These are phyloP conservation scores for Amanita inopinata DNA, from an alignment of 768 basidiomycete genomes.

Conservation along the genomic window DNA sequence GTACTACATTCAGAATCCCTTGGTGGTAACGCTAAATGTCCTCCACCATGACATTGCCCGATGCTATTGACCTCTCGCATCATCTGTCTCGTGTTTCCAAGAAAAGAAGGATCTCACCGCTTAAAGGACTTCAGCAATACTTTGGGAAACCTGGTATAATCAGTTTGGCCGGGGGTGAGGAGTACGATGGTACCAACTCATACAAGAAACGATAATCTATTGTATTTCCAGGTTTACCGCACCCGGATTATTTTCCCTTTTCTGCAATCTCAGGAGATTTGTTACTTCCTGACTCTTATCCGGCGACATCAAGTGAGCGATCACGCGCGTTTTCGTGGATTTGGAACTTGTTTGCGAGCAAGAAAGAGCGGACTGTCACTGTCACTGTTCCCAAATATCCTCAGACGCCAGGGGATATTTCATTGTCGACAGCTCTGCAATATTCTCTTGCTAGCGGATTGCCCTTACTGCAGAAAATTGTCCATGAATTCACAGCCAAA, in stretches of 20 bases:
- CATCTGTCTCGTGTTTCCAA: constrained; percentile 53
- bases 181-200: constrained; percentile 13
- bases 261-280: constrained; percentile 48
- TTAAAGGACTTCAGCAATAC: constrained; percentile 63
- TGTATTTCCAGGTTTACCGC: constrained; percentile 43
- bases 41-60: background rate
- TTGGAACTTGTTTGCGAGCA: constrained; percentile 39
- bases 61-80: constrained; percentile 60
- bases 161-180: constrained; percentile 61
- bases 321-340: constrained; percentile 47
- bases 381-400: constrained; percentile 58
- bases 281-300: constrained; percentile 16
- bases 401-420: constrained; percentile 32
- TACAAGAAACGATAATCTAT: background rate
- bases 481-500: constrained; percentile 44
- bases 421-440: constrained; percentile 60
- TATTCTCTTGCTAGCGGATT: constrained; percentile 50
- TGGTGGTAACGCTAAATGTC: background rate
- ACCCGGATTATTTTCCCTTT: constrained; percentile 64
- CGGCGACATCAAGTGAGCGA: constrained; percentile 14
- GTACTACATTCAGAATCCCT: no score
- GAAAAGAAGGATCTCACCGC: constrained; percentile 39
- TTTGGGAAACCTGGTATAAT: constrained; percentile 43
- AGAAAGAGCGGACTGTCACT: constrained; percentile 33
- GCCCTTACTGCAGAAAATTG: constrained; percentile 43